Base-by-base conservation (phyloP, 2,329 filamentous ascomycete genomes). In the Myotisia sp. region DNA sequence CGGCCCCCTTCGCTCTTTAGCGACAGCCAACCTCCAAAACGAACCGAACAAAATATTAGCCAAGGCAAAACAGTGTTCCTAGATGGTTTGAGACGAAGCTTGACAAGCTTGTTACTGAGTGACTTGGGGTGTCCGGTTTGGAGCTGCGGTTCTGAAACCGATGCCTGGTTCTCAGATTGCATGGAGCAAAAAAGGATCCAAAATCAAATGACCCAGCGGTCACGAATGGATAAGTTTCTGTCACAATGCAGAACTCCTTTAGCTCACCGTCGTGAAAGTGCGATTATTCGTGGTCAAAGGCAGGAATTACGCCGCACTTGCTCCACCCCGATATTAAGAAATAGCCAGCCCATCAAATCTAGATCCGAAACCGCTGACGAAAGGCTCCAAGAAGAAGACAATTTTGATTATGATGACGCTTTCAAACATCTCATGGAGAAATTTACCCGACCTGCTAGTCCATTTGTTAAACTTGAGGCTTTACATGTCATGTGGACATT, bases 381-480 rank as follows among this genome's bases (percentile, higher is more conserved):
- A 17, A 6, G 29, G 14, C 16, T 27, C 5, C 18, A 34, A 13
- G 35, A 31, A 7, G 13, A 29, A 9, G 36, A 28, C 30, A 59
- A 62, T 4, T 92, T 92, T 46, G 81, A 82, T 0, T 94, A 87
- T 51, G 74, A 74, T 33, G 73, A 75, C 44, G 80, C 85, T 1
- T 94, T 92, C 50, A 69, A 75, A 44, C 75, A 78, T 8, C 65
- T 95, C 1, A 65, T 95, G 20, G 76, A 74, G 42, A 85, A 84
- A 61, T 92, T 98, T 46, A 84, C 82, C 26, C 81, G 86, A 3
- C 82, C 92, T 44, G 81, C 83, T 0, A 92, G 90, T 50, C 90
- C 90, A 0, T 80, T 80, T 45, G 70, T 74, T 14, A 98, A 98
- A 56, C 68, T 98, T 8, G 77, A 79, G 43, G 79, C 82, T 0